phyloP scores from a whole-genome alignment of 2,329 filamentous ascomycete species.

The Whalleya microplaca region DNA sequence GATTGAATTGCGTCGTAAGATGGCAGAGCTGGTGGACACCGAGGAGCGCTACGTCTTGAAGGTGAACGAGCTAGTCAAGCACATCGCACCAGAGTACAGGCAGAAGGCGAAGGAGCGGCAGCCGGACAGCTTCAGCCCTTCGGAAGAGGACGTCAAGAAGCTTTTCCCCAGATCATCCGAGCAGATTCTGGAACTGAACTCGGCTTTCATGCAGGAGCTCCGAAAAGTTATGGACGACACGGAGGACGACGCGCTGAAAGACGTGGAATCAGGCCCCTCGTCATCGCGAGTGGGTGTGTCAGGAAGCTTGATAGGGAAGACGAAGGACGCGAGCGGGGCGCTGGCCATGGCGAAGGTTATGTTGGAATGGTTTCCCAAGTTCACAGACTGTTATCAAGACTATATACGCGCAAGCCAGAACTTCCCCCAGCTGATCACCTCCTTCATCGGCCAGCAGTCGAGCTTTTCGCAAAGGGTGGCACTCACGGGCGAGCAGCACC shows the following conservation, averaged over 20 bases:
- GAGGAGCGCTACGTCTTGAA: slow-evolving; percentile 94
- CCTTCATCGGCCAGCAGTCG: slow-evolving; percentile 78
- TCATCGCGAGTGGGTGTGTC: slow-evolving; percentile 47
- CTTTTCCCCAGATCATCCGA: slow-evolving; percentile 84
- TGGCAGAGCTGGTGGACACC: slow-evolving; percentile 89
- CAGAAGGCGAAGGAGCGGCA: slow-evolving; percentile 64
- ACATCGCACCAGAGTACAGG: slow-evolving; percentile 80
- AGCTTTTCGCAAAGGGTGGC: slow-evolving; percentile 81
- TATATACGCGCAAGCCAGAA: slow-evolving; percentile 91
- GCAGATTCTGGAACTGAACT: slow-evolving; percentile 80
- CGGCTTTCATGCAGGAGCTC: slow-evolving; percentile 77
- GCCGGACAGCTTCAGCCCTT: slow-evolving; percentile 69
- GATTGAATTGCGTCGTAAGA: slow-evolving; percentile 80
- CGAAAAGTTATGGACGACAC: slow-evolving; percentile 79
- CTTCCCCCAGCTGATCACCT: slow-evolving; percentile 79
- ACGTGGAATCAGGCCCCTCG: slow-evolving; percentile 67
- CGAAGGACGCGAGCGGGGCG: slow-evolving; percentile 77
- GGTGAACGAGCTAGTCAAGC: slow-evolving; percentile 78
- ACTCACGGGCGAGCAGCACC: slow-evolving; percentile 83
- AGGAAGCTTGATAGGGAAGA: slow-evolving; percentile 49
- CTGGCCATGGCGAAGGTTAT: slow-evolving; percentile 79
- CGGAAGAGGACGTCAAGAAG: slow-evolving; percentile 70
- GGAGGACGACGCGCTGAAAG: slow-evolving; percentile 76
- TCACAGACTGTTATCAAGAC: slow-evolving; percentile 87
- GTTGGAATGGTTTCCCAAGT: slow-evolving; percentile 90